Percentiles rank a stretch among this genome's conserved stretches.
Evolutionary conservation across 805 yeast genomes (phyloP).

Genomic region (Torulaspora delbrueckii): DNA sequence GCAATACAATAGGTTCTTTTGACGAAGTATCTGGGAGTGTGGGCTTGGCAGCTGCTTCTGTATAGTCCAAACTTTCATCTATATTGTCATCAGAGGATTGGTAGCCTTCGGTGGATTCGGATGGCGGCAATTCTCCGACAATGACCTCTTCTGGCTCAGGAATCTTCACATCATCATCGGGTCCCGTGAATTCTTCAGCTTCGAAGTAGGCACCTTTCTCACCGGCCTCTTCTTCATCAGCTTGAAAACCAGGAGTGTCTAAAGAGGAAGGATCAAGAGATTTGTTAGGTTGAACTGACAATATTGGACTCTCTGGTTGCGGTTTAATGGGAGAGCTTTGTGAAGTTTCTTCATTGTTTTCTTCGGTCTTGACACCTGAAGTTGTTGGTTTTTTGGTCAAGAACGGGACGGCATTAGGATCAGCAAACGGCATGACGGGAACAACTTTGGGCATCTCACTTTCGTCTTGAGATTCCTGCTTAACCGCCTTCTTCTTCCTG

Average conservation of each 20-base stretch:
- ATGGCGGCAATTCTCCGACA: neutral
- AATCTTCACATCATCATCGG: neutral
- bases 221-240: constrained; percentile 50
- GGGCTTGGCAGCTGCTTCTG: neutral
- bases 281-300: neutral
- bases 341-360: constrained; percentile 1
- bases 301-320: neutral
- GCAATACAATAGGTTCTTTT: constrained; percentile 3
- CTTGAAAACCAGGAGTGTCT: constrained; percentile 60
- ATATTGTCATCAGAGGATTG: constrained; percentile 21
- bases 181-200: neutral
- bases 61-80: constrained; percentile 1
- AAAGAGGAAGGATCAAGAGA: constrained; percentile 7
- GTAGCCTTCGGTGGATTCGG: constrained; percentile 13
- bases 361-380: constrained; percentile 1
- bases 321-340: neutral
- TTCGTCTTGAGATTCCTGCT: constrained; percentile 20
- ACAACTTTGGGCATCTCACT: constrained; percentile 35
- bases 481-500: constrained; percentile 27
- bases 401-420: constrained; percentile 35
- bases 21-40: neutral
- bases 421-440: constrained; percentile 52
- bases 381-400: constrained; percentile 16
- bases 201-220: constrained; percentile 8
- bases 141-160: neutral